Base-by-base conservation (phyloP, 2,329 filamentous ascomycete genomes). In the Ascochyta koolunga region DNA sequence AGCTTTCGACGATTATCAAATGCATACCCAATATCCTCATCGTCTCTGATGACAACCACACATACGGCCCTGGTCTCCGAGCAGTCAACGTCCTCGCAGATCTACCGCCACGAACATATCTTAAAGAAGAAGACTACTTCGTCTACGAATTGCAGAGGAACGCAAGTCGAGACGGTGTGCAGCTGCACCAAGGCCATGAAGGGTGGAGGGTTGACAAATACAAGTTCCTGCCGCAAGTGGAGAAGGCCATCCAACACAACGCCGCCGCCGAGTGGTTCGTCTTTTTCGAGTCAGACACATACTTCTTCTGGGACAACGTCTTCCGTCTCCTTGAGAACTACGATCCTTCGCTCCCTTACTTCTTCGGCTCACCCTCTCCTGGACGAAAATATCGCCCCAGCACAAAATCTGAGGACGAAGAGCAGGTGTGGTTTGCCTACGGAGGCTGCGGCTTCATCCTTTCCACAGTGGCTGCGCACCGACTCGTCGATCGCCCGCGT, bases 11-110 rank as follows among this genome's bases (percentile, higher is more conserved):
- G 0, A 82, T 80, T 1, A 72, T 84, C 35, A 76, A 75, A 57
- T 85, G 82, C 68, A 75, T 83, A 48, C 78, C 79, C 15, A 71
- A 84, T 64, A 79, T 78, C 36, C 74, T 80, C 21, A 78, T 85
- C 59, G 82, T 82, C 64, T 85, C 82, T 33, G 83, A 85, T 67
- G 78, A 27, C 79, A 71, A 76, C 81, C 45, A 73, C 73, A 15
- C 79, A 78, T 37, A 74, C 78, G 33, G 74, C 70, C 69, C 79
- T 58, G 76, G 82, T 60, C 77, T 74, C 50, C 41, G 54, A 19
- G 53, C 51, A 16, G 70, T 82, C 6, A 72, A 73, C 32, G 73
- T 76, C 25, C 72, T 82, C 43, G 50, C 53, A 33, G 16, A 35
- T 18, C 72, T 82, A 1, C 77, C 79, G 0, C 62, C 81, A 40